Base-by-base conservation (phyloP, 2,329 filamentous ascomycete species). In the Mycosphaerella sp. region DNA sequence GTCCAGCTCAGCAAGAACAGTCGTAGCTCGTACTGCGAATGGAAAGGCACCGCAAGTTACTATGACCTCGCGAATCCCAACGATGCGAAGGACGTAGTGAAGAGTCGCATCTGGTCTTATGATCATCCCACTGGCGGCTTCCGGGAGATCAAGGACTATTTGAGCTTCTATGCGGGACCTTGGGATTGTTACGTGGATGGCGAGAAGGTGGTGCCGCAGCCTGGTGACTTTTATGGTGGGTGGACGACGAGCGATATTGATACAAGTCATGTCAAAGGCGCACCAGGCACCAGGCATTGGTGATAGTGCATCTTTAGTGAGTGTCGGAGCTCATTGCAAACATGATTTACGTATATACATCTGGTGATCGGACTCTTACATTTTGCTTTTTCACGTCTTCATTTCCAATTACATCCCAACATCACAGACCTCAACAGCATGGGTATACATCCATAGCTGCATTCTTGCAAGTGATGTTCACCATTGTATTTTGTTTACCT, bases 181-280 rank as follows among this genome's bases (percentile, higher is more conserved):
- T 83, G 80, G 80, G 77, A 82, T 54, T 84, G 81, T 62, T 81
- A 74, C 66, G 80, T 83, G 4, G 80, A 84, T 65, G 80, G 80
- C 8, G 80, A 84, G 66, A 74, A 74, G 62, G 81, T 83, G 17
- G 72, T 78, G 66, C 71, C 80, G 39, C 80, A 83, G 69, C 79
- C 78, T 12, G 80, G 80, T 6, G 80, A 84, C 60, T 84, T 83
- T 59, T 84, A 83, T 67, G 81, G 82, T 23, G 81, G 81, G 2
- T 85, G 82, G 81, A 78, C 81, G 56, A 83, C 80, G 46, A 77
- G 75, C 56, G 80, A 84, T 54, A 75, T 84, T 56, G 77, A 78
- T 59, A 78, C 80, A 31, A 74, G 65, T 34, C 70, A 59, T 46
- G 69, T 77, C 31, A 78, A 78, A 57, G 76, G 76, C 6, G 74